These are phyloP conservation scores for Globisporangium ultimum DNA, from an alignment of 352 stramenopile species.

Conservation along the genomic window DNA sequence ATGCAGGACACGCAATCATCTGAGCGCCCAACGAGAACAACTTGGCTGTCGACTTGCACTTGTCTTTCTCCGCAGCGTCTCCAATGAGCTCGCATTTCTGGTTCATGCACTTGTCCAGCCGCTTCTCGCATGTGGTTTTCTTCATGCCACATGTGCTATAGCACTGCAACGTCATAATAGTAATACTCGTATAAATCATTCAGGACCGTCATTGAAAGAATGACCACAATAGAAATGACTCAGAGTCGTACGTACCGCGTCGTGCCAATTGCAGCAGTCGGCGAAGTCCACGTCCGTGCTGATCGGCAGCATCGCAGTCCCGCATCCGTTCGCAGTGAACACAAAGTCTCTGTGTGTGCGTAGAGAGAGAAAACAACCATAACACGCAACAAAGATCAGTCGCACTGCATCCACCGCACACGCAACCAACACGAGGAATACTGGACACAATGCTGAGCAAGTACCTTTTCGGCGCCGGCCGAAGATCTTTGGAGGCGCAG, in stretches of 20 bases:
- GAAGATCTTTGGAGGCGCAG: slow-evolving; percentile 19
- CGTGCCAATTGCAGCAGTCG: slow-evolving; percentile 81
- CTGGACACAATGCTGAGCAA: slow-evolving; percentile 5
- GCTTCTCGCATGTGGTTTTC: slow-evolving; percentile 66
- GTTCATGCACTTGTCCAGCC: slow-evolving; percentile 73
- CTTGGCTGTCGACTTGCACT: slow-evolving; percentile 58
- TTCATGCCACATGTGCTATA: slow-evolving; percentile 80
- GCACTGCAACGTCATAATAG: slow-evolving; percentile 33
- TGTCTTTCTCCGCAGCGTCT: slow-evolving; percentile 16
- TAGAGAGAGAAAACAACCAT: too few relatives aligned
- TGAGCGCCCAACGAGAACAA: slow-evolving; percentile 64
- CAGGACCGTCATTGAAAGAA: background rate
- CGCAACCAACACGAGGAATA: background rate
- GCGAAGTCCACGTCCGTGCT: slow-evolving; percentile 40
- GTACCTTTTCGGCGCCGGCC: slow-evolving; percentile 28
- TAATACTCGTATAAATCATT: background rate
- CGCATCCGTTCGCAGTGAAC: slow-evolving; percentile 76
- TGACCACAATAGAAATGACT: background rate
- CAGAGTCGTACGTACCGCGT: slow-evolving; percentile 41
- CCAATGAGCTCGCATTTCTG: slow-evolving; percentile 31
- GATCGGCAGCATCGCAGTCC: slow-evolving; percentile 57
- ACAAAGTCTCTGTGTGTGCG: slow-evolving; percentile 46
- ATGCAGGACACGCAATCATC: slow-evolving; percentile 70
- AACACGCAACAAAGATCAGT: too few relatives aligned
- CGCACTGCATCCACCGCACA: too few relatives aligned